phyloP scores from a whole-genome alignment of 768 basidiomycete genomes.

The Thelephora ganbajun region DNA sequence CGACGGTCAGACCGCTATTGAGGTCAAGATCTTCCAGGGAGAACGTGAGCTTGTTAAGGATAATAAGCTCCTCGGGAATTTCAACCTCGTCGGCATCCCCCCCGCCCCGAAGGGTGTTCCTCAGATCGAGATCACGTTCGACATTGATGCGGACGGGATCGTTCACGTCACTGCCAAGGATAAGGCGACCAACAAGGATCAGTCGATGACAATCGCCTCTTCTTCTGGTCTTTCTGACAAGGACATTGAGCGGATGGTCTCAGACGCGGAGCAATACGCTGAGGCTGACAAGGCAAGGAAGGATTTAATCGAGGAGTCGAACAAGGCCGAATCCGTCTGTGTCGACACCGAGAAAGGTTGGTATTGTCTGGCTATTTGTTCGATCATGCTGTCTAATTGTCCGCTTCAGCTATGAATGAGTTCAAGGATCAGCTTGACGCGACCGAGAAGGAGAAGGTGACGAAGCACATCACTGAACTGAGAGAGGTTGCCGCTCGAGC shows the following conservation, averaged over 20 bases:
- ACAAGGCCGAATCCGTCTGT: constrained; percentile 91
- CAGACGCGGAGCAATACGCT: constrained; percentile 87
- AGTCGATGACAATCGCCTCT: constrained; percentile 95
- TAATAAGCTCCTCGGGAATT: constrained; percentile 98
- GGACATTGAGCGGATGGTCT: constrained; percentile 95
- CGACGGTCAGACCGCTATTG: constrained; percentile 98
- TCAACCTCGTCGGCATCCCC: constrained; percentile 97
- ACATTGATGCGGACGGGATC: constrained; percentile 98
- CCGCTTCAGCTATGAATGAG: constrained; percentile 68
- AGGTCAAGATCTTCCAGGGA: constrained; percentile 99
- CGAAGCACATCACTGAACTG: constrained; percentile 74
- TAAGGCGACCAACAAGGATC: constrained; percentile 82
- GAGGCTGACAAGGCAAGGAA: constrained; percentile 86
- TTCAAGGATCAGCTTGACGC: constrained; percentile 96
- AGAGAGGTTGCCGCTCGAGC: constrained; percentile 84
- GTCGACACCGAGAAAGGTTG: constrained; percentile 90
- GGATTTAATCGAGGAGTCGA: constrained; percentile 85
- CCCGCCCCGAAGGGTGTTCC: constrained; percentile 65
- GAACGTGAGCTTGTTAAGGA: constrained; percentile 97
- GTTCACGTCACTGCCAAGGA: constrained; percentile 96
- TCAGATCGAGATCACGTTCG: constrained; percentile 80
- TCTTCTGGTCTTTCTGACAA: constrained; percentile 93
- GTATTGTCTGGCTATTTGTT: neutral
- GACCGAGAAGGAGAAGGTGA: constrained; percentile 87
- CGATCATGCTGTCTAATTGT: constrained; percentile 4